Evolutionary conservation across 148 eudicot species (phyloP).

Genomic region (Simmondsia chinensis): DNA sequence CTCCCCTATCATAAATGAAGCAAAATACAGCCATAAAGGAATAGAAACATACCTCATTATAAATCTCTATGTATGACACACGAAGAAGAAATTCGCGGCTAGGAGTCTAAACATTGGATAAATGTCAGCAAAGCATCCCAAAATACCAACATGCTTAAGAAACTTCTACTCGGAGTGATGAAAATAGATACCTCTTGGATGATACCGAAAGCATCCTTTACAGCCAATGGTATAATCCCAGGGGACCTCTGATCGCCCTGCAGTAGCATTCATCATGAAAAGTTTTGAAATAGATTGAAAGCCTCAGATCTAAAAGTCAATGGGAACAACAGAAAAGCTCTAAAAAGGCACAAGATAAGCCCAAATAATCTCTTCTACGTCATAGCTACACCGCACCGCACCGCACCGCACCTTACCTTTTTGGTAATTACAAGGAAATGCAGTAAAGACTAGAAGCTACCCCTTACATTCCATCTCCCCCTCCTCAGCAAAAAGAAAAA

Average conservation of each 20-base stretch:
- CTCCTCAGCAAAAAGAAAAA: no score
- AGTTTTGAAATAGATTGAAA: neutral
- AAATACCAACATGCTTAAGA: neutral
- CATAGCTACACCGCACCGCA: no score
- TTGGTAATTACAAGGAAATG: no score
- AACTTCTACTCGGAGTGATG: neutral
- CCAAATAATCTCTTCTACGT: no score
- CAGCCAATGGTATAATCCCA: constrained; percentile 97
- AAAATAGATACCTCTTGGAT: constrained; percentile 73
- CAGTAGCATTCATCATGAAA: neutral
- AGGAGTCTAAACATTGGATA: constrained; percentile 57
- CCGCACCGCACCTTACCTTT: no score
- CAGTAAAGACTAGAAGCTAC: no score
- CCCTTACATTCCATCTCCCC: no score
- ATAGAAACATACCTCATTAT: constrained; percentile 70
- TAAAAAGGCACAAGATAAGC: no score
- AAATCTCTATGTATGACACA: constrained; percentile 92
- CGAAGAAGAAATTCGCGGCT: constrained; percentile 94
- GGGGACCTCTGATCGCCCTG: constrained; percentile 99
- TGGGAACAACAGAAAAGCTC: no score
- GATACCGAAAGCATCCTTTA: constrained; percentile 96
- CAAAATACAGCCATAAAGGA: neutral
- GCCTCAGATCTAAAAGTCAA: neutral
- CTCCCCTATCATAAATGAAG: neutral
- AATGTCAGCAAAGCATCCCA: constrained; percentile 8